Evolutionary conservation across 176 grass and related monocot genomes (phyloP).

Genomic region (Canna indica): DNA sequence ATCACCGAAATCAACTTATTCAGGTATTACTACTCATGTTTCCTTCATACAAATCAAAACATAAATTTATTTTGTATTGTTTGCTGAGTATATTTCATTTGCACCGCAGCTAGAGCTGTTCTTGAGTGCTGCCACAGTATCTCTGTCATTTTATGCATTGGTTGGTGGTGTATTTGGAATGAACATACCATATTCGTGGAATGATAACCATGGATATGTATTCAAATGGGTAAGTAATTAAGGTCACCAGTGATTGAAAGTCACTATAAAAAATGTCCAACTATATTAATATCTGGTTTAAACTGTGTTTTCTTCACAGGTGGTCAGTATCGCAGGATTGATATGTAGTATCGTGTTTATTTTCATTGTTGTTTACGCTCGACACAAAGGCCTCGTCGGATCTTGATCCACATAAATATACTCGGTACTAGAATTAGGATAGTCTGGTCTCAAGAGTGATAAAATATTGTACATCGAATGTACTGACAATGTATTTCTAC

Average conservation of each 20-base stretch:
- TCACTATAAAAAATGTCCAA: not conserved
- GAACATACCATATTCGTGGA: slow-evolving; percentile 98
- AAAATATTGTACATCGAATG: too few relatives aligned
- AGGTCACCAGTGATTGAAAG: not conserved
- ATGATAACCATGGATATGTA: slow-evolving; percentile 50
- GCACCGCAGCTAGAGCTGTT: slow-evolving; percentile 71
- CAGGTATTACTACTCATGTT: slow-evolving; percentile 44
- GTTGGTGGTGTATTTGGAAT: slow-evolving; percentile 92
- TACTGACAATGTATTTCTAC: too few relatives aligned
- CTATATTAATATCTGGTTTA: not conserved
- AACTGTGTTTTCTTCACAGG: slow-evolving; percentile 31
- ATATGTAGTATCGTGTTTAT: slow-evolving; percentile 50
- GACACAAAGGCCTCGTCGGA: slow-evolving; percentile 94
- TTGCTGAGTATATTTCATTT: not conserved
- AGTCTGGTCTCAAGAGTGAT: too few relatives aligned
- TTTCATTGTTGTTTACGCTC: slow-evolving; percentile 79
- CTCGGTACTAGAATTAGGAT: too few relatives aligned
- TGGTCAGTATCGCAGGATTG: slow-evolving; percentile 60
- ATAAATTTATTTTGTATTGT: not conserved
- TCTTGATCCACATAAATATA: slow-evolving; percentile 33
- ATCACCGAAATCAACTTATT: slow-evolving; percentile 99
- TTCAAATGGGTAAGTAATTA: slow-evolving; percentile 88
- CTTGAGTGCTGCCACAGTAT: slow-evolving; percentile 87
- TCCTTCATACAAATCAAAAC: not conserved
- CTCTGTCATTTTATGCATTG: slow-evolving; percentile 78